Conservation (phyloP, 2,329 filamentous ascomycete species). For the Beauveria rudraprayagi region DNA sequence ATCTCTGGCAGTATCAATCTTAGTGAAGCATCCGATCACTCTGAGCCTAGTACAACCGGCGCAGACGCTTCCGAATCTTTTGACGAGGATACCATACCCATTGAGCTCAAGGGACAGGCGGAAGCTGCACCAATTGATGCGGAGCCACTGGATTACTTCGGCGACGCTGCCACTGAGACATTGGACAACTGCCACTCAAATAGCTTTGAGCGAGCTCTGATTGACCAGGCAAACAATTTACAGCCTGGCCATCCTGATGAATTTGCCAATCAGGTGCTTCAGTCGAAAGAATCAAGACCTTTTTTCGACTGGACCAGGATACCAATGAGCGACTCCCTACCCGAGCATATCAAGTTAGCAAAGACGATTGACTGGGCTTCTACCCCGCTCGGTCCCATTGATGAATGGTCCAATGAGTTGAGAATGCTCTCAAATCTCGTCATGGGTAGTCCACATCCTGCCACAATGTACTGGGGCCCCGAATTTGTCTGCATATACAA, state of each 20-base stretch:
- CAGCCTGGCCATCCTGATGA: slow-evolving; percentile 30
- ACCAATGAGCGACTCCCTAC: slow-evolving; percentile 53
- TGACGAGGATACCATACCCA: neutral
- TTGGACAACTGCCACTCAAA: slow-evolving; percentile 15
- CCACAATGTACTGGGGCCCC: slow-evolving; percentile 72
- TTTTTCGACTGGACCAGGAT: slow-evolving; percentile 80
- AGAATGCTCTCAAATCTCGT: slow-evolving; percentile 74
- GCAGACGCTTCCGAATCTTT: slow-evolving; percentile 15
- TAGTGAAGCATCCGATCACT: slow-evolving; percentile 23
- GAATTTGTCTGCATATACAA: slow-evolving; percentile 65
- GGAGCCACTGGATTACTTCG: slow-evolving; percentile 36
- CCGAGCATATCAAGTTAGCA: slow-evolving; percentile 65
- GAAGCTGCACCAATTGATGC: slow-evolving; percentile 19
- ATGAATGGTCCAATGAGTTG: slow-evolving; percentile 62
- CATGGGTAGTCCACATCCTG: slow-evolving; percentile 69
- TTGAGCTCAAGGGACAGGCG: neutral
- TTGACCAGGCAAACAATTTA: neutral
- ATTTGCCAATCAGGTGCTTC: slow-evolving; percentile 34
- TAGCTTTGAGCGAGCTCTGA: neutral
- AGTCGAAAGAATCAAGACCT: slow-evolving; percentile 29
- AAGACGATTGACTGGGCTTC: slow-evolving; percentile 64
- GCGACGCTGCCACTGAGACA: slow-evolving; percentile 20
- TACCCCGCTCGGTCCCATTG: slow-evolving; percentile 68
- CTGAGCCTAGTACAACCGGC: slow-evolving; percentile 24
- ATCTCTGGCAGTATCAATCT: slow-evolving; percentile 47